Conservation (phyloP, 2,329 filamentous ascomycete species). For the Ceratocystiopsis sp. region DNA sequence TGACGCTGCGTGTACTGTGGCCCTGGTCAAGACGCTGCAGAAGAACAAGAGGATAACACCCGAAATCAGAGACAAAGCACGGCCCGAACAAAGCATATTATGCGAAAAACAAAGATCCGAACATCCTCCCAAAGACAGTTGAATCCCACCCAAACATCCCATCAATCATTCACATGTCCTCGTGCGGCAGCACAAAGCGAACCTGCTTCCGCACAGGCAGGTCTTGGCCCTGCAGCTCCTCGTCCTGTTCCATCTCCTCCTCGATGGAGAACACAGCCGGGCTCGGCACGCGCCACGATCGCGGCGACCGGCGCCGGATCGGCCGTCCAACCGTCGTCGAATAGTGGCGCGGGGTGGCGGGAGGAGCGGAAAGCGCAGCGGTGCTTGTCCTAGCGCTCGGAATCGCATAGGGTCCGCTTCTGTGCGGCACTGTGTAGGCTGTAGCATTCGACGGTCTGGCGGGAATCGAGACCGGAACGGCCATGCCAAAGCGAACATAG, state of each 20-base stretch:
- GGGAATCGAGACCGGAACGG: neutral
- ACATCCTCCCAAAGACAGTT: neutral
- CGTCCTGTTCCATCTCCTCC: constrained; percentile 28
- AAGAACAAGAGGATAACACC: too few species aligned
- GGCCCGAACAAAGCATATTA: neutral
- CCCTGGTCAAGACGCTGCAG: too few species aligned
- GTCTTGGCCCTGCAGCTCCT: constrained; percentile 28
- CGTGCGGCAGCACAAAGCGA: constrained; percentile 7
- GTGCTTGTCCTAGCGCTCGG: too few species aligned
- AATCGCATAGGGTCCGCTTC: too few species aligned
- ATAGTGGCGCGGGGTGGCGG: neutral
- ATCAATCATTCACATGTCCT: neutral
- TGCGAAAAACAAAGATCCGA: neutral
- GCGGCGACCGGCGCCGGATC: constrained; percentile 20
- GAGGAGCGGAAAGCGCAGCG: neutral
- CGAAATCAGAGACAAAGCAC: too few species aligned
- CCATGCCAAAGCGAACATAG: constrained; percentile 27
- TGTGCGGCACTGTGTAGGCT: too few species aligned
- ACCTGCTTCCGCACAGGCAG: constrained; percentile 27
- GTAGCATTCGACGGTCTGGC: too few species aligned
- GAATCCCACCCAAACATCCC: neutral
- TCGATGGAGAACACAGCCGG: constrained; percentile 43
- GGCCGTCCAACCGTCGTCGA: constrained; percentile 1
- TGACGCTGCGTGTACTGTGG: too few species aligned
- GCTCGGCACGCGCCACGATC: constrained; percentile 39